Evolutionary conservation across 139 green algal genomes (phyloP).

Genomic region (Coelastrella sp.): DNA sequence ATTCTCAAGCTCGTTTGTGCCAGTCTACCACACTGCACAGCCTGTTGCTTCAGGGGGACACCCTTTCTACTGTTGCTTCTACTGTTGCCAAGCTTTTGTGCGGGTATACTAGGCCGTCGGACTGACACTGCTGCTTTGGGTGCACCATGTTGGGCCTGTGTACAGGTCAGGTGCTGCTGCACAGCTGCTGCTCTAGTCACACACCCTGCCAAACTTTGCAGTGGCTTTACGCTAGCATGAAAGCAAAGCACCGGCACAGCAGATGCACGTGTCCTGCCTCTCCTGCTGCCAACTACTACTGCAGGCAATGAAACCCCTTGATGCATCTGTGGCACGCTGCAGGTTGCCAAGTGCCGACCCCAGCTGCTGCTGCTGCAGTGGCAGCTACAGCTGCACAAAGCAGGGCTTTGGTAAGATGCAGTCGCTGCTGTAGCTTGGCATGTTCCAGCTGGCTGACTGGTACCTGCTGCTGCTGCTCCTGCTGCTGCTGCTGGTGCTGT

Average conservation of each 20-base stretch:
- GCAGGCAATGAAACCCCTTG: no score
- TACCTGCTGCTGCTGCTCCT: not conserved
- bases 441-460: not conserved
- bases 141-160: not conserved
- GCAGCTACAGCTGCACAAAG: no score
- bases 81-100: no score
- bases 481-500: not conserved
- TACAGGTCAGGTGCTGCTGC: not conserved
- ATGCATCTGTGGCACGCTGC: not conserved
- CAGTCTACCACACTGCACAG: no score
- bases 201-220: no score
- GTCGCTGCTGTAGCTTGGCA: not conserved
- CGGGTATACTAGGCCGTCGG: not conserved
- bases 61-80: no score
- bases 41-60: no score
- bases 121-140: not conserved
- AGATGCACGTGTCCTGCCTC: not conserved
- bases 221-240: no score
- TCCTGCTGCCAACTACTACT: not conserved
- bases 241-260: no score
- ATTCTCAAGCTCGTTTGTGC: no score
- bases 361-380: not conserved
- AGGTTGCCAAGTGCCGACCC: not conserved
- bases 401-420: not conserved
- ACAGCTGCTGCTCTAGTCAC: no score